phyloP scores from a whole-genome alignment of 2,329 filamentous ascomycete genomes.

The Calycina marina region DNA sequence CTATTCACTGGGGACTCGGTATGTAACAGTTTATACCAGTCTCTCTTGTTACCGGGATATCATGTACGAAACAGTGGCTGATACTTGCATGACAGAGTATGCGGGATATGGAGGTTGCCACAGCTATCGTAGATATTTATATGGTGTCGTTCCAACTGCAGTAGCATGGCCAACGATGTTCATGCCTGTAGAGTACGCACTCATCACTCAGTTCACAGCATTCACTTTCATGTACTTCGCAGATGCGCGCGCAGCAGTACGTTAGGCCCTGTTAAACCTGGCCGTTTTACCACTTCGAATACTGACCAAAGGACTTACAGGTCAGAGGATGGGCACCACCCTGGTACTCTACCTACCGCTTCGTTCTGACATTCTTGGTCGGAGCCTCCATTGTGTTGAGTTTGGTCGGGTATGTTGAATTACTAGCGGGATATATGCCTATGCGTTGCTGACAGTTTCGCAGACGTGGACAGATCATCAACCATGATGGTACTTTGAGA shows the following conservation, averaged over 20 bases:
- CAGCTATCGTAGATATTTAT: conserved; percentile 68
- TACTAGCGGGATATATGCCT: background rate
- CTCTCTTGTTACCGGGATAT: no score
- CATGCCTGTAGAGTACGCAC: conserved; percentile 68
- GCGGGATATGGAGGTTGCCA: conserved; percentile 51
- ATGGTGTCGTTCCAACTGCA: conserved; percentile 65
- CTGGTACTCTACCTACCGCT: conserved; percentile 85
- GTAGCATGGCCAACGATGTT: conserved; percentile 84
- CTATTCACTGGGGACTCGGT: conserved; percentile 89
- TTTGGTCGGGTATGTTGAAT: conserved; percentile 44
- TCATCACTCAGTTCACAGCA: conserved; percentile 73
- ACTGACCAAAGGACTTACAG: background rate
- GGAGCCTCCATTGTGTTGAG: conserved; percentile 69
- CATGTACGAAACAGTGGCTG: no score
- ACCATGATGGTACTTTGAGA: conserved; percentile 18
- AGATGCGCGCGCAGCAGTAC: conserved; percentile 56
- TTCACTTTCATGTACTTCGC: conserved; percentile 80
- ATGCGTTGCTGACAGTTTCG: background rate
- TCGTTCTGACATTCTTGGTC: conserved; percentile 81
- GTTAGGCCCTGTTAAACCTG: no score
- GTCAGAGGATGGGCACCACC: conserved; percentile 57
- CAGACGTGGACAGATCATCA: background rate
- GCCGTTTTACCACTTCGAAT: no score
- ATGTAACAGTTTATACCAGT: no score
- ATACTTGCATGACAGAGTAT: no score